Conservation (phyloP, 1,139 yeast genomes). For the Arxiozyma slooffiae region DNA sequence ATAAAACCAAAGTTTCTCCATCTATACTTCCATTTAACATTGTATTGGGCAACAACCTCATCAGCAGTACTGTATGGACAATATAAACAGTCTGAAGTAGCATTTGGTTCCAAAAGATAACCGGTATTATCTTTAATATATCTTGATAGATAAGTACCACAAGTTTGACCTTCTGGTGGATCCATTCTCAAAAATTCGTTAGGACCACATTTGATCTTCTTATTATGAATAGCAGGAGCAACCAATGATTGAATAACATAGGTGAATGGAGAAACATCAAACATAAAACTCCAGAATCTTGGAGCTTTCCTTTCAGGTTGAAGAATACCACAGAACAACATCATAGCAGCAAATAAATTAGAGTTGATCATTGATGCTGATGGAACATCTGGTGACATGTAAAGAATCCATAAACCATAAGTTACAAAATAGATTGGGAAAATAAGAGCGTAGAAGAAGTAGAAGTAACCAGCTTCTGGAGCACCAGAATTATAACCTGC, state of each 20-base stretch:
- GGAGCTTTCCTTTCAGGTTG: slow-evolving; percentile 42
- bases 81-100: slow-evolving; percentile 38
- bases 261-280: slow-evolving; percentile 46
- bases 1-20: slow-evolving; percentile 57
- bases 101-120: slow-evolving; percentile 34
- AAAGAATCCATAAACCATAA: slow-evolving; percentile 44
- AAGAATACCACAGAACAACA: slow-evolving; percentile 53
- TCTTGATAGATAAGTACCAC: slow-evolving; percentile 35
- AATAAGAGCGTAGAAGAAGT: slow-evolving; percentile 35
- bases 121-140: slow-evolving; percentile 37
- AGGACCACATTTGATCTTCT: slow-evolving; percentile 37
- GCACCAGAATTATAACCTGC: slow-evolving; percentile 34
- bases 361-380: slow-evolving; percentile 41
- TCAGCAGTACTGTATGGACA: slow-evolving; percentile 40
- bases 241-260: slow-evolving; percentile 43
- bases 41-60: slow-evolving; percentile 35
- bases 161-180: slow-evolving; percentile 43
- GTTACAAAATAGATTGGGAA: slow-evolving; percentile 39
- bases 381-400: slow-evolving; percentile 41
- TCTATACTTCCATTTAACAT: slow-evolving; percentile 36
- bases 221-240: slow-evolving; percentile 37
- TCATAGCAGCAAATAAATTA: slow-evolving; percentile 37
- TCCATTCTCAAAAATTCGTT: slow-evolving; percentile 40
- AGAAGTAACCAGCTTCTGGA: slow-evolving; percentile 38
- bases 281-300: slow-evolving; percentile 50